phyloP scores from a whole-genome alignment of 306 rosid species.

The Cucumis hystrix region DNA sequence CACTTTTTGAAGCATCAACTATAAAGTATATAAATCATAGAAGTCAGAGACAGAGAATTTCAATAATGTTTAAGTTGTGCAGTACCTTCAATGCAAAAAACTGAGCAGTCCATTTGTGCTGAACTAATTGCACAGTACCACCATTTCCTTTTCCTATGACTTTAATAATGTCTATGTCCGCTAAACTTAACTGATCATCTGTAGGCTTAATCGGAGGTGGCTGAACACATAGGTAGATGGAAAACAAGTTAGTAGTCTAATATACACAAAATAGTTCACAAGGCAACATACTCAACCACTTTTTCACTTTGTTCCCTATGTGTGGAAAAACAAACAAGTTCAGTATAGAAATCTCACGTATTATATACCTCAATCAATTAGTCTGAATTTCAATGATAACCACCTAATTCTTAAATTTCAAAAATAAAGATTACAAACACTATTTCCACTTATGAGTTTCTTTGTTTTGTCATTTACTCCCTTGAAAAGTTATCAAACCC shows the following conservation, averaged over 20 bases:
- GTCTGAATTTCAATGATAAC: neutral
- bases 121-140: conserved; percentile 89
- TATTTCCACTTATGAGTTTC: neutral
- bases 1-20: neutral
- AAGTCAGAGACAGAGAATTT: neutral
- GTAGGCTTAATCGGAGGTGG: conserved; percentile 78
- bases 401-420: neutral
- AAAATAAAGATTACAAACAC: neutral
- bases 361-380: neutral
- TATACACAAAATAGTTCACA: neutral
- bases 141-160: conserved; percentile 95
- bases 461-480: neutral
- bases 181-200: conserved; percentile 70
- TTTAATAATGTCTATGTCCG: conserved; percentile 61
- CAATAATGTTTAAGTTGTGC: neutral
- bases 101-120: conserved; percentile 96
- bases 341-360: neutral
- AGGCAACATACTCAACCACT: neutral
- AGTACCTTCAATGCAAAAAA: conserved; percentile 94
- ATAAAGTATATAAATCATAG: neutral
- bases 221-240: conserved; percentile 32
- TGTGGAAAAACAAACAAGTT: neutral
- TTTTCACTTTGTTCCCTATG: neutral
- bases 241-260: conserved; percentile 14
- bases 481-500: neutral